These are phyloP conservation scores for Ganoderma resinaceum DNA, from an alignment of 1,284 basidiomycete species.

Conservation along the genomic window DNA sequence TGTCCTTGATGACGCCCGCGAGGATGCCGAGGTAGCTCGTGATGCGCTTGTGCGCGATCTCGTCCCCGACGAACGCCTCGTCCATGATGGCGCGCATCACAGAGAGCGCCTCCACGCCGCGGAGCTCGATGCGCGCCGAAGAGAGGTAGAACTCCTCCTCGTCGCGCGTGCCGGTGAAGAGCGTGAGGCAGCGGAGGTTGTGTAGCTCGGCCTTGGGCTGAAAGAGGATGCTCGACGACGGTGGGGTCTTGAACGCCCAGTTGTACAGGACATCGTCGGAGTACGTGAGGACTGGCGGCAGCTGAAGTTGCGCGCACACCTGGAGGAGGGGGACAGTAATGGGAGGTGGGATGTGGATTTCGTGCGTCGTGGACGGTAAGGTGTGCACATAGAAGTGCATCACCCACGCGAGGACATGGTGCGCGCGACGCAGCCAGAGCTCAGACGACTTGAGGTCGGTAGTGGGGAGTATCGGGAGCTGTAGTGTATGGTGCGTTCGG, in stretches of 20 bases:
- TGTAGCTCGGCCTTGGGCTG: conserved; percentile 48
- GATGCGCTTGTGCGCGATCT: conserved; percentile 77
- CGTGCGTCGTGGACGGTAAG: conserved; percentile 56
- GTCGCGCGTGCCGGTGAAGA: conserved; percentile 85
- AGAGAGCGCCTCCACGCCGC: conserved; percentile 85
- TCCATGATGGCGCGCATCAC: conserved; percentile 92
- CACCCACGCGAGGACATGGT: conserved; percentile 86
- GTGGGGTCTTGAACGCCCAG: conserved; percentile 62
- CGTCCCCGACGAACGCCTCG: conserved; percentile 91
- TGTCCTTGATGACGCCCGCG: conserved; percentile 69
- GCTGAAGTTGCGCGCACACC: conserved; percentile 76
- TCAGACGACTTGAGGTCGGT: conserved; percentile 63
- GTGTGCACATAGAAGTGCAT: conserved; percentile 92
- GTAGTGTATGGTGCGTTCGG: no score
- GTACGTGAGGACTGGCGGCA: conserved; percentile 93
- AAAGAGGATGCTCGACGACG: conserved; percentile 31
- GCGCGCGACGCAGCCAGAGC: conserved; percentile 78
- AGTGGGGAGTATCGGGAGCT: conserved; percentile 61
- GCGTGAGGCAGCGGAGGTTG: conserved; percentile 68
- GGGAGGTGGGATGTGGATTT: conserved; percentile 71
- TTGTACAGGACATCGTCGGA: conserved; percentile 96
- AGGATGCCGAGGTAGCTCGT: conserved; percentile 76
- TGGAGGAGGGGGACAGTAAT: conserved; percentile 84
- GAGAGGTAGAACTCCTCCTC: conserved; percentile 92
- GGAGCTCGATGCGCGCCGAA: conserved; percentile 90